phyloP scores from a whole-genome alignment of 169 alveolate genomes.

The Theileria orientalis region DNA sequence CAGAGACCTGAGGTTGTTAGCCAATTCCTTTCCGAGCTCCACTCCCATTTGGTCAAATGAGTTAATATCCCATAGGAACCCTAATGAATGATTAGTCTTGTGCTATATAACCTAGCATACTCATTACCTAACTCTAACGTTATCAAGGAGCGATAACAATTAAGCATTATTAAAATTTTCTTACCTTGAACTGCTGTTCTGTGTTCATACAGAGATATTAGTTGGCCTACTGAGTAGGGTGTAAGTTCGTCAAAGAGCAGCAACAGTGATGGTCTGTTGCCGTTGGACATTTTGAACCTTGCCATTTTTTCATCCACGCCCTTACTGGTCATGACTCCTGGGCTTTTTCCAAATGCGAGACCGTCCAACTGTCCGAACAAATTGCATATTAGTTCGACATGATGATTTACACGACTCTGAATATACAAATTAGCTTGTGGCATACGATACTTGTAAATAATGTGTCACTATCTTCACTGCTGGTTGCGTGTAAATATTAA shows the following conservation, averaged over 20 bases:
- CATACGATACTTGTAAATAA: background rate
- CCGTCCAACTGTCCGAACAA: constrained; percentile 99
- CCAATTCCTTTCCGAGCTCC: constrained; percentile 86
- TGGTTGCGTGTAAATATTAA: no score
- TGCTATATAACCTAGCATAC: no score
- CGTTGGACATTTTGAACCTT: constrained; percentile 92
- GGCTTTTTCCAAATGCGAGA: constrained; percentile 93
- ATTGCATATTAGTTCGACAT: constrained; percentile 96
- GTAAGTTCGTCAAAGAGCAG: constrained; percentile 83
- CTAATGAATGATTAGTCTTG: no score
- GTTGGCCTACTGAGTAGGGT: constrained; percentile 90
- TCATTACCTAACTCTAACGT: no score
- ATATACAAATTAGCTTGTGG: background rate
- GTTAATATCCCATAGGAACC: constrained; percentile 94
- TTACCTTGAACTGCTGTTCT: constrained; percentile 92
- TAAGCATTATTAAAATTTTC: no score
- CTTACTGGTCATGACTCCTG: constrained; percentile 75
- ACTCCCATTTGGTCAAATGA: constrained; percentile 98
- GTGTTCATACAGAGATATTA: constrained; percentile 96
- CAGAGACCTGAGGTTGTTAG: constrained; percentile 67
- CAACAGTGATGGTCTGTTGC: constrained; percentile 93
- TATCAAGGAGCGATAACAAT: no score
- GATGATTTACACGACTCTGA: constrained; percentile 74
- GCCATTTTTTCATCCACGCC: constrained; percentile 81
- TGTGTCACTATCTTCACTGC: no score